Base-by-base conservation (phyloP, 352 stramenopile genomes). In the Phytophthora colocasiae region DNA sequence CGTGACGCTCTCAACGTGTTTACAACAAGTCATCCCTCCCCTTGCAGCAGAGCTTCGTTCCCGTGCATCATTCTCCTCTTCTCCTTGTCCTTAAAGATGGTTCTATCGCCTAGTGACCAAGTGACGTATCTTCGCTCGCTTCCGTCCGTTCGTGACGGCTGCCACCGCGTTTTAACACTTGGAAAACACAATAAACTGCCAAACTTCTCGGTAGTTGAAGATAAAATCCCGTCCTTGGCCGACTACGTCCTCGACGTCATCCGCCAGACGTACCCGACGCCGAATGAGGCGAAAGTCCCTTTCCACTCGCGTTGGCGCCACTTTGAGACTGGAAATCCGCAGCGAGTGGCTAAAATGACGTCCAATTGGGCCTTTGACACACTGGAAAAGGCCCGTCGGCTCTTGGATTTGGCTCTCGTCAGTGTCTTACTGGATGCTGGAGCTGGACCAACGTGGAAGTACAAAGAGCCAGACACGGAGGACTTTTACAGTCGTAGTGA, bases 301-400 rank as follows among this genome's bases (percentile, higher is more conserved):
- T 95, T 92, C 68, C 88, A 95, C 69, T 93, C 85, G 53, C 75
- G 88, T 47, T 90, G 69, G 52, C 83, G 88, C 43, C 88, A 96
- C 66, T 95, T 96, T 49, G 88, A 96, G 71, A 85, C 82, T 22
- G 86, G 88, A 2, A 84, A 92, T 50, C 69, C 89, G 29, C 60
- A 86, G 8, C 83, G 88, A 8, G 71, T 90, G 4, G 53, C 71
- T 8, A 73, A 75, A 65, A 76, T 90, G 72, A 80, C 73, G 53
- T 63, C 78, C 29, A 64, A 27, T 5, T 90, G 82, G 82, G 50
- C 49, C 40, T 90, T 80, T 53, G 75, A 89, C 36, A 56, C 54
- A 19, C 63, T 80, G 47, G 81, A 90, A 53, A 80, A 78, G 53
- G 78, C 86, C 26, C 81, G 85, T 2, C 75, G 83, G 0, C 62